Evolutionary conservation across 108 stramenopile species (phyloP).

Genomic region (Ochromonas danica): DNA sequence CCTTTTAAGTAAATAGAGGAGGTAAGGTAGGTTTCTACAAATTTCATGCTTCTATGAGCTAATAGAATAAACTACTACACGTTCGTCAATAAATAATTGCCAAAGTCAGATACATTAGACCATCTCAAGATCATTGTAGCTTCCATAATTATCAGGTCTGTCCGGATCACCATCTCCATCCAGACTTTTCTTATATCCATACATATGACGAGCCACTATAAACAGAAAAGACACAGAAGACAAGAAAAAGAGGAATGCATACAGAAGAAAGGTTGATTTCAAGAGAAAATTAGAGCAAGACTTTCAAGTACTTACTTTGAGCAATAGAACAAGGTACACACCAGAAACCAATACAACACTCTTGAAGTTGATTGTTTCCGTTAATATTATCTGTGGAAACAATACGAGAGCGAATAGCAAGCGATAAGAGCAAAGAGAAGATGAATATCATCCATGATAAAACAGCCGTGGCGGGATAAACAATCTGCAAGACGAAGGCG

Average conservation of each 20-base stretch:
- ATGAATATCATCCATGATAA: background rate
- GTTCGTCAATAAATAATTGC: too few relatives aligned
- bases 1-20: too few relatives aligned
- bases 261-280: too few relatives aligned
- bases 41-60: too few relatives aligned
- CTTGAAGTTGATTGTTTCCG: background rate
- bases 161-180: background rate
- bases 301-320: too few relatives aligned
- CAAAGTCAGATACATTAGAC: too few relatives aligned
- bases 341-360: slow-evolving; percentile 7
- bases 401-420: background rate
- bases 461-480: background rate
- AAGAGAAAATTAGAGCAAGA: too few relatives aligned
- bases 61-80: too few relatives aligned
- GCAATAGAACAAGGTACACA: background rate
- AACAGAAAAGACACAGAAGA: too few relatives aligned
- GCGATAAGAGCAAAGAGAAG: background rate
- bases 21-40: too few relatives aligned
- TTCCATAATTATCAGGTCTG: background rate
- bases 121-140: too few relatives aligned
- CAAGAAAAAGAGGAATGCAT: too few relatives aligned
- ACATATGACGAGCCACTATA: slow-evolving; percentile 1
- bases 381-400: background rate
- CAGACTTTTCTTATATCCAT: background rate
- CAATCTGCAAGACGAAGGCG: background rate